Evolutionary conservation across 257 asterid genomes (phyloP).

Genomic region (Fraxinus americana): DNA sequence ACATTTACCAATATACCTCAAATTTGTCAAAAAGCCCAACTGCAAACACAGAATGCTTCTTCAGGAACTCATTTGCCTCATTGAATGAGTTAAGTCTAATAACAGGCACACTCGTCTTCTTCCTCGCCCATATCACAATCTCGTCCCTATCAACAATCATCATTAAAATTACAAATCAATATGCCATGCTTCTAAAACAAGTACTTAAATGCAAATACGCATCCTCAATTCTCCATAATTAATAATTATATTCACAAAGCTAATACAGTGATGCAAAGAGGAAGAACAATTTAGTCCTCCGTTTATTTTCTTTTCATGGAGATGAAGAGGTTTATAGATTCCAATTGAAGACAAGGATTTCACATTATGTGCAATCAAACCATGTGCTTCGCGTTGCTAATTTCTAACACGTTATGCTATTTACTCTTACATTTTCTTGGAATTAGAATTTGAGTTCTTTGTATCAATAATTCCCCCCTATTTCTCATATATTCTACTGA

Average conservation of each 20-base stretch:
- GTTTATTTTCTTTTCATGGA: not conserved
- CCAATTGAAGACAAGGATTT: not conserved
- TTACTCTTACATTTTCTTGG: not conserved
- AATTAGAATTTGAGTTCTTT: not conserved
- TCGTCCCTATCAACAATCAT: slow-evolving; percentile 63
- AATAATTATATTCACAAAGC: not conserved
- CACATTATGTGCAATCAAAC: not conserved
- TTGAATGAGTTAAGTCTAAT: slow-evolving; percentile 52
- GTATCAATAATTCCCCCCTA: not conserved
- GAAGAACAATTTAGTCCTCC: not conserved
- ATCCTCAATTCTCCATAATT: not conserved
- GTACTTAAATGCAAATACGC: slow-evolving; percentile 7
- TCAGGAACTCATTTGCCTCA: slow-evolving; percentile 70
- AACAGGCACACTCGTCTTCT: slow-evolving; percentile 86
- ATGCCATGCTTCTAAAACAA: not conserved
- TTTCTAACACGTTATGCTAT: not conserved
- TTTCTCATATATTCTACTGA: not conserved
- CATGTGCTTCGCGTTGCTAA: not conserved
- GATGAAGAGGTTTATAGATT: not conserved
- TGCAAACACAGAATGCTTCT: slow-evolving; percentile 66
- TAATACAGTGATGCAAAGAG: not conserved
- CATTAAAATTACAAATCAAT: slow-evolving; percentile 13
- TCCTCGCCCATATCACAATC: slow-evolving; percentile 85
- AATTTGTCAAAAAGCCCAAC: slow-evolving; percentile 72
- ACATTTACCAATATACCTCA: slow-evolving; percentile 55